A percentile compares a stretch with the other conserved stretches of the same genome.
phyloP scores from a whole-genome alignment of 305 asterid species.

The Fraxinus paxiana region DNA sequence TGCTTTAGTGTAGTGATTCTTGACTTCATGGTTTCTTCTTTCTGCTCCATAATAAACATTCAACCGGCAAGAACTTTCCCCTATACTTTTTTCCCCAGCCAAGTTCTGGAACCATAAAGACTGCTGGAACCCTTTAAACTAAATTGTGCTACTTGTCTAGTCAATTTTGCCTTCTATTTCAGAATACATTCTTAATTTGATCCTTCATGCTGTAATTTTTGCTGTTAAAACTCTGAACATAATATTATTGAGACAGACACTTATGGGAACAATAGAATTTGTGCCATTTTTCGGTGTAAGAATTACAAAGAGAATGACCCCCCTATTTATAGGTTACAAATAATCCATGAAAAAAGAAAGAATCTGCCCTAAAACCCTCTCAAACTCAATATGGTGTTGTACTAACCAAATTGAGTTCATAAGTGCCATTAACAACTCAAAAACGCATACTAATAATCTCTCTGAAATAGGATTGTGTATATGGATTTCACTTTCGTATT shows the following conservation, averaged over 20 bases:
- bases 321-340: background rate
- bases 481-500: background rate
- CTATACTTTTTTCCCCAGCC: background rate
- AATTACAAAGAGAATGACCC: background rate
- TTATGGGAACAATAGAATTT: background rate
- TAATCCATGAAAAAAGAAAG: background rate
- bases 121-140: background rate
- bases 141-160: background rate
- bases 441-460: background rate
- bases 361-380: background rate
- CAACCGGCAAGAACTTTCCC: background rate
- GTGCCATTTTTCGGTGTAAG: background rate
- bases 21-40: slow-evolving; percentile 7
- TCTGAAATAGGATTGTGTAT: background rate
- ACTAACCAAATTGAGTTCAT: background rate
- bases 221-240: background rate
- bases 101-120: background rate
- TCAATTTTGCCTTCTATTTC: background rate
- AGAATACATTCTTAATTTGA: background rate
- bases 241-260: background rate
- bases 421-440: background rate
- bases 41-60: background rate
- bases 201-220: background rate
- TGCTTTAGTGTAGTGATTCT: background rate
- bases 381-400: background rate